Evolutionary conservation across 345 rosid species (phyloP).

Genomic region (Brassica napus): DNA sequence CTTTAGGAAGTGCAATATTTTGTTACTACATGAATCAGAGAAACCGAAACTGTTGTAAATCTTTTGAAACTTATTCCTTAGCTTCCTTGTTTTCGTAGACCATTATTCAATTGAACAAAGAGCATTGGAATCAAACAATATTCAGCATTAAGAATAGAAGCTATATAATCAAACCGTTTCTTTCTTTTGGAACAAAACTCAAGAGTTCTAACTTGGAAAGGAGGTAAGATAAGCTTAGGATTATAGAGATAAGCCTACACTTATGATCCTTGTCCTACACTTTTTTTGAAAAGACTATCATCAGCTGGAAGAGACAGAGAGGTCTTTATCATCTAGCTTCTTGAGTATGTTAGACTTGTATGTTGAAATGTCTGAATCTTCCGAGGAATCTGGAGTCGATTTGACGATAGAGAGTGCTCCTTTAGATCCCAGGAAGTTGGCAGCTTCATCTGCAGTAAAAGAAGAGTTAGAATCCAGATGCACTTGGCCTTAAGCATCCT

Average conservation of each 20-base stretch:
- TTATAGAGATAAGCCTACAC: neutral
- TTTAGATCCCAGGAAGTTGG: conserved; percentile 51
- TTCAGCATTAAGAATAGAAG: neutral
- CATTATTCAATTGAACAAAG: neutral
- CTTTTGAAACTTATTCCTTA: conserved; percentile 4
- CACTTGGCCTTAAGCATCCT: neutral
- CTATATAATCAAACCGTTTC: neutral
- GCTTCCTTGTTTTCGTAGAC: neutral
- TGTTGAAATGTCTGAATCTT: conserved; percentile 56
- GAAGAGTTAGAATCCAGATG: neutral
- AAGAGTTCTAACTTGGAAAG: conserved; percentile 15
- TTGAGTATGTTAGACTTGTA: conserved; percentile 61
- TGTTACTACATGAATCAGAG: conserved; percentile 10
- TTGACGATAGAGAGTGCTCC: conserved; percentile 62
- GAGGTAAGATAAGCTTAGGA: conserved; percentile 11
- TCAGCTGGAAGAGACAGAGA: conserved; percentile 31
- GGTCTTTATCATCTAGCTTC: conserved; percentile 60
- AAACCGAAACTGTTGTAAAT: neutral
- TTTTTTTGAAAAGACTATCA: neutral
- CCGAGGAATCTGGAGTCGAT: conserved; percentile 55
- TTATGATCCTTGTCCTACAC: neutral
- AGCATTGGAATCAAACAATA: neutral
- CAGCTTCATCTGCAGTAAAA: conserved; percentile 69
- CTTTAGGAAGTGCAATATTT: neutral
- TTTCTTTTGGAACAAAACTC: conserved; percentile 6